phyloP scores from a whole-genome alignment of 1,284 basidiomycete genomes.

The Trametes pubescens region DNA sequence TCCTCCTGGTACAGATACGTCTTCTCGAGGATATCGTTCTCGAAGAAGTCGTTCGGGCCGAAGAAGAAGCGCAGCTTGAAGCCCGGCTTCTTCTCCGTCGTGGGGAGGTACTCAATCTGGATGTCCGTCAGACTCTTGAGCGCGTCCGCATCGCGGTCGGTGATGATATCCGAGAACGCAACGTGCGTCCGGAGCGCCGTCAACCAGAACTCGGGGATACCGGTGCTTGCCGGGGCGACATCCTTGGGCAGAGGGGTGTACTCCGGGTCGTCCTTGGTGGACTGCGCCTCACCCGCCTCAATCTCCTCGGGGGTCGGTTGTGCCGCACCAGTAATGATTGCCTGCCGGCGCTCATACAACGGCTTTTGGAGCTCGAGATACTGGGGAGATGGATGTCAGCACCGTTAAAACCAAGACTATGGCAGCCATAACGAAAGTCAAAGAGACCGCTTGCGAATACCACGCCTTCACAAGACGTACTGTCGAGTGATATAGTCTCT shows the following conservation, averaged over 20 bases:
- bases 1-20: conserved; percentile 96
- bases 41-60: conserved; percentile 87
- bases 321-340: conserved; percentile 83
- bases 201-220: conserved; percentile 98
- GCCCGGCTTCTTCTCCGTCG: conserved; percentile 79
- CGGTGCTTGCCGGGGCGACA: conserved; percentile 50
- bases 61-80: conserved; percentile 94
- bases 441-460: too few relatives aligned
- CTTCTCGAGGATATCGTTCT: conserved; percentile 87
- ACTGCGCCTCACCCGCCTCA: conserved; percentile 77
- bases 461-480: too few relatives aligned
- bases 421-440: too few relatives aligned
- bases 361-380: conserved; percentile 89
- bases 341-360: conserved; percentile 87
- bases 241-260: conserved; percentile 67
- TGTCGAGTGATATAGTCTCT: too few relatives aligned
- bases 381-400: conserved; percentile 48
- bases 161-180: conserved; percentile 89
- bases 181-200: conserved; percentile 94
- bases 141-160: conserved; percentile 88
- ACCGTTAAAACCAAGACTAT: background rate
- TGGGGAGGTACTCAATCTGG: conserved; percentile 69
- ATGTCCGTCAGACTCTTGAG: conserved; percentile 76
- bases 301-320: conserved; percentile 87
- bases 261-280: conserved; percentile 73